Evolutionary conservation across 1,284 basidiomycete species (phyloP).

Genomic region (Boletus hoseneyae): DNA sequence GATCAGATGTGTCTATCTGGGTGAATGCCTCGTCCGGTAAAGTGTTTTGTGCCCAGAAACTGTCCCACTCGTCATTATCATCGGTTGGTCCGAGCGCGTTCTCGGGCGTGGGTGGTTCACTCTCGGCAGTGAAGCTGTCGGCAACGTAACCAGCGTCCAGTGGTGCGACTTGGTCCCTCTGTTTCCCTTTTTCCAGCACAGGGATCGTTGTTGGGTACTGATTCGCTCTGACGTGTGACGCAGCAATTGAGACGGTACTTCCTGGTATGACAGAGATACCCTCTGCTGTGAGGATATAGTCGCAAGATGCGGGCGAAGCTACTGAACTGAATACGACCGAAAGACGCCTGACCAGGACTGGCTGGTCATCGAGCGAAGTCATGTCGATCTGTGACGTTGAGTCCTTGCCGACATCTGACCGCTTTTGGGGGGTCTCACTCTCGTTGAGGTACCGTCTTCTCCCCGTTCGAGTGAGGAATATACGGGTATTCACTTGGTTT

Average conservation of each 20-base stretch:
- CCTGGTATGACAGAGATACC: constrained; percentile 47
- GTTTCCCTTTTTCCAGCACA: not conserved
- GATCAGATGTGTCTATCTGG: constrained; percentile 14
- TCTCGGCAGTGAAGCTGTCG: constrained; percentile 19
- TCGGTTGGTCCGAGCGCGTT: constrained; percentile 24
- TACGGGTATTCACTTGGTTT: constrained; percentile 79
- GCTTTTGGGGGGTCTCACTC: constrained; percentile 21
- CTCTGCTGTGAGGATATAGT: constrained; percentile 64
- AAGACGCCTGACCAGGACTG: constrained; percentile 56
- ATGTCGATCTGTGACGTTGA: constrained; percentile 1
- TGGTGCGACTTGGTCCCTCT: constrained; percentile 32
- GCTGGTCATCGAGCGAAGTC: constrained; percentile 30
- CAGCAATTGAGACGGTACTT: constrained; percentile 16
- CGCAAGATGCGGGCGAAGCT: constrained; percentile 53
- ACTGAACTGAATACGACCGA: constrained; percentile 76
- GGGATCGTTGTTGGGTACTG: not conserved
- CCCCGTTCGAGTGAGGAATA: constrained; percentile 79
- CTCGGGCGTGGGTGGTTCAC: constrained; percentile 20
- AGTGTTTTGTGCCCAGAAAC: constrained; percentile 31
- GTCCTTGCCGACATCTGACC: not conserved
- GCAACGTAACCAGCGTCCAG: constrained; percentile 38
- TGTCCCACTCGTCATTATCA: constrained; percentile 31
- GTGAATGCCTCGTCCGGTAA: constrained; percentile 25
- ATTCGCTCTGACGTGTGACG: constrained; percentile 2
- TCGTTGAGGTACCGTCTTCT: constrained; percentile 56